phyloP scores from a whole-genome alignment of 352 stramenopile genomes.

The Globisporangium orthogonon region DNA sequence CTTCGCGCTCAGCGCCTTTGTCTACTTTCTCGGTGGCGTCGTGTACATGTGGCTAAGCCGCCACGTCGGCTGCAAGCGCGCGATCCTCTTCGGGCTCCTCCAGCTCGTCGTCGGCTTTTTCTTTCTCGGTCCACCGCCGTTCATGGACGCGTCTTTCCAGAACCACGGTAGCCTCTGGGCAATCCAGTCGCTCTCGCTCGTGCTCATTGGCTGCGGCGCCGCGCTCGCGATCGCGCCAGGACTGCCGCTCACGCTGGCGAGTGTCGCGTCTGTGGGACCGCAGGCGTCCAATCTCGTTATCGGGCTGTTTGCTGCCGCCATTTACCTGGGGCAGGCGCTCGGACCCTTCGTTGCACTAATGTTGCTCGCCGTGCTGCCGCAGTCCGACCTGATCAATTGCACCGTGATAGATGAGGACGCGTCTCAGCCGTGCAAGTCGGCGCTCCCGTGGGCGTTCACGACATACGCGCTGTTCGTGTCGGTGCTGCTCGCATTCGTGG shows the following conservation, averaged over 20 bases:
- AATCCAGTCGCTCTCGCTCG: constrained; percentile 42
- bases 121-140: constrained; percentile 48
- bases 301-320: constrained; percentile 55
- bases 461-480: constrained; percentile 38
- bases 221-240: constrained; percentile 53
- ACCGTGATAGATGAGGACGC: constrained; percentile 13
- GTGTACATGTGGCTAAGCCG: constrained; percentile 56
- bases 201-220: constrained; percentile 48
- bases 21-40: constrained; percentile 59
- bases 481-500: constrained; percentile 25
- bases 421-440: constrained; percentile 31
- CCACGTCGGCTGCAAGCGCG: constrained; percentile 53
- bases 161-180: constrained; percentile 36
- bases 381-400: constrained; percentile 35
- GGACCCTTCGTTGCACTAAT: constrained; percentile 49
- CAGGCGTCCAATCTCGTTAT: constrained; percentile 59
- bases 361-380: constrained; percentile 42
- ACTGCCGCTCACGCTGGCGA: constrained; percentile 53
- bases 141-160: constrained; percentile 35
- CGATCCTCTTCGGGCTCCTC: constrained; percentile 47
- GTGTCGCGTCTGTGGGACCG: constrained; percentile 24
- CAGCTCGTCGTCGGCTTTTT: constrained; percentile 49
- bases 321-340: constrained; percentile 62
- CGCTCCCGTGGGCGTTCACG: constrained; percentile 59
- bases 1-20: constrained; percentile 55